These are phyloP conservation scores for Chenopodium berlandieri DNA, from an alignment of 148 eudicot genomes.

Conservation along the genomic window DNA sequence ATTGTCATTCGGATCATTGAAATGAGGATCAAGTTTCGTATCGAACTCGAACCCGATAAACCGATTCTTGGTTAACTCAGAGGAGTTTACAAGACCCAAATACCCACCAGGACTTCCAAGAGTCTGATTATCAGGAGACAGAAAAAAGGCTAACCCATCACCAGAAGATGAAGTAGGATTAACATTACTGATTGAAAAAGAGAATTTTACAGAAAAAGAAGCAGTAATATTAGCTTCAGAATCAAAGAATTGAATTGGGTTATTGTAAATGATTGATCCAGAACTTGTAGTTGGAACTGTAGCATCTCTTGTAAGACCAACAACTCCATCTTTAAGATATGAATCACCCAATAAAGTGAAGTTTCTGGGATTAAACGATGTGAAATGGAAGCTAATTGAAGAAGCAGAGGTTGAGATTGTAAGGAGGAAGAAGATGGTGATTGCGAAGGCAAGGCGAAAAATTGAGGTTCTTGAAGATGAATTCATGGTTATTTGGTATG, in stretches of 20 bases:
- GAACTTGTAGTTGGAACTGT: constrained; percentile 69
- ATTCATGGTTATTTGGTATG: constrained; percentile 21
- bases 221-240: constrained; percentile 46
- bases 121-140: constrained; percentile 56
- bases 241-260: constrained; percentile 57
- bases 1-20: constrained; percentile 65
- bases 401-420: constrained; percentile 18
- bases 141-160: constrained; percentile 75
- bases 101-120: constrained; percentile 77
- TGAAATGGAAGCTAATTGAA: constrained; percentile 46
- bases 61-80: constrained; percentile 57
- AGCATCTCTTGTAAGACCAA: constrained; percentile 61
- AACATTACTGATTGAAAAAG: constrained; percentile 51
- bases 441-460: constrained; percentile 8
- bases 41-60: constrained; percentile 86
- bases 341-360: constrained; percentile 79
- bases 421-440: constrained; percentile 16
- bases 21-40: constrained; percentile 52
- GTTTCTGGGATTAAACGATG: constrained; percentile 51
- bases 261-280: constrained; percentile 62
- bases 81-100: constrained; percentile 72
- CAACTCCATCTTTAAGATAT: constrained; percentile 53
- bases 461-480: constrained; percentile 37
- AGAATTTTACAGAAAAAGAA: constrained; percentile 71
- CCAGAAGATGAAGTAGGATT: constrained; percentile 59